These are phyloP conservation scores for Candida methanosorbosa DNA, from an alignment of 805 yeast genomes.

Conservation along the genomic window DNA sequence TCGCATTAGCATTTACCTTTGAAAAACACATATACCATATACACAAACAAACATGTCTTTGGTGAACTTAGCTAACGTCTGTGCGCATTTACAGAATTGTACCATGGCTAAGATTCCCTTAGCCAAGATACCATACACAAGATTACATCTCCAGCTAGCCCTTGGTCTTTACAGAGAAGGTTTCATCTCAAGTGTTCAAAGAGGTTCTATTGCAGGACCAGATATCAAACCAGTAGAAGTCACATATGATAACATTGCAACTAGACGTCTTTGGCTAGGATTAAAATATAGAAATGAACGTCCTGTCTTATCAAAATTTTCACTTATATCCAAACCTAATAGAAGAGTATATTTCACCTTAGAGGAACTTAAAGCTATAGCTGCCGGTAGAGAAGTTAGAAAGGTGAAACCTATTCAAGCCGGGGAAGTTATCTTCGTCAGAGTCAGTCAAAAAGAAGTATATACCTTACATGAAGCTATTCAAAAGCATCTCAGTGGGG, in stretches of 20 bases:
- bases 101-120: slow-evolving; percentile 62
- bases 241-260: slow-evolving; percentile 79
- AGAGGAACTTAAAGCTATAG: slow-evolving; percentile 61
- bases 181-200: slow-evolving; percentile 71
- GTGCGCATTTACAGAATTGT: slow-evolving; percentile 87
- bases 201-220: slow-evolving; percentile 82
- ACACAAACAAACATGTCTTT: slow-evolving; percentile 53
- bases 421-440: slow-evolving; percentile 77
- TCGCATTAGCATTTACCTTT: not conserved
- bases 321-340: slow-evolving; percentile 78
- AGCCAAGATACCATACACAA: slow-evolving; percentile 77
- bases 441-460: slow-evolving; percentile 42
- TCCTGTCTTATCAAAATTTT: slow-evolving; percentile 67
- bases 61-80: slow-evolving; percentile 72
- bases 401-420: slow-evolving; percentile 76
- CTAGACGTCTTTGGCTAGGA: slow-evolving; percentile 87
- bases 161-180: slow-evolving; percentile 87
- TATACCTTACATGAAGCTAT: slow-evolving; percentile 81
- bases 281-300: slow-evolving; percentile 76
- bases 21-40: not conserved
- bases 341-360: slow-evolving; percentile 57
- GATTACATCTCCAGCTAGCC: slow-evolving; percentile 75
- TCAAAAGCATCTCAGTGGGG: slow-evolving; percentile 59
- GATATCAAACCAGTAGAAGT: slow-evolving; percentile 66
- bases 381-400: slow-evolving; percentile 70